phyloP scores from a whole-genome alignment of 1,284 basidiomycete genomes.

The Sanghuangporus sanghuang region DNA sequence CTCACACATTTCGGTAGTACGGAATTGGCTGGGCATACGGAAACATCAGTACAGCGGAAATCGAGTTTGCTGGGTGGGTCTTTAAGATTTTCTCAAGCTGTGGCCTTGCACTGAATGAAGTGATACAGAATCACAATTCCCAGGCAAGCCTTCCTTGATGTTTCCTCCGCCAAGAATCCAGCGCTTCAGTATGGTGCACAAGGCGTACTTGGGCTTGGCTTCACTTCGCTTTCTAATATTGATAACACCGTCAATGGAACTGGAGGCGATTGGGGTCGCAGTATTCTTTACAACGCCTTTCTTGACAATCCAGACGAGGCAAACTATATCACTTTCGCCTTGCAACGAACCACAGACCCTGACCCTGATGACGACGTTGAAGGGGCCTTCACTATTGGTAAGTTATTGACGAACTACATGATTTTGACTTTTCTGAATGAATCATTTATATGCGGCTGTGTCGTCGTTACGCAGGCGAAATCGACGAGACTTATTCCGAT shows the following conservation, averaged over 20 bases:
- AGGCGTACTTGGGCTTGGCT: slow-evolving; percentile 77
- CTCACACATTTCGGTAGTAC: slow-evolving; percentile 42
- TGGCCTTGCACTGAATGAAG: background rate
- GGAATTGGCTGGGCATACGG: slow-evolving; percentile 74
- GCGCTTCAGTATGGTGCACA: slow-evolving; percentile 63
- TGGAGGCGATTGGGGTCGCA: slow-evolving; percentile 53
- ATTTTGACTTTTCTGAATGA: slow-evolving; percentile 9
- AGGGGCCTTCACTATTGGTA: slow-evolving; percentile 68
- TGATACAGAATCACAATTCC: slow-evolving; percentile 50
- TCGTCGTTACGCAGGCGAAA: slow-evolving; percentile 45
- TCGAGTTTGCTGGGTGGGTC: slow-evolving; percentile 63
- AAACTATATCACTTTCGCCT: slow-evolving; percentile 72
- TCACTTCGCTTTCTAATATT: slow-evolving; percentile 66
- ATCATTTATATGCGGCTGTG: background rate
- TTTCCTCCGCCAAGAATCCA: slow-evolving; percentile 55
- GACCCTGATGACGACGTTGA: slow-evolving; percentile 47
- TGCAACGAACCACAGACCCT: slow-evolving; percentile 52
- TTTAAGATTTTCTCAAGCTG: slow-evolving; percentile 1
- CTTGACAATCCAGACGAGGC: slow-evolving; percentile 58
- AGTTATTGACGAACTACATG: slow-evolving; percentile 17
- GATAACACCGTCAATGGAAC: slow-evolving; percentile 55
- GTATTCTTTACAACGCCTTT: slow-evolving; percentile 71
- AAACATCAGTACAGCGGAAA: slow-evolving; percentile 50
- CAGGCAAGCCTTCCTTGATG: slow-evolving; percentile 66
- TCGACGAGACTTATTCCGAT: slow-evolving; percentile 52